Evolutionary conservation across 768 basidiomycete species (phyloP), one percentile per base, ranked within the genome.

Genomic region (Phanerochaete sordida): DNA sequence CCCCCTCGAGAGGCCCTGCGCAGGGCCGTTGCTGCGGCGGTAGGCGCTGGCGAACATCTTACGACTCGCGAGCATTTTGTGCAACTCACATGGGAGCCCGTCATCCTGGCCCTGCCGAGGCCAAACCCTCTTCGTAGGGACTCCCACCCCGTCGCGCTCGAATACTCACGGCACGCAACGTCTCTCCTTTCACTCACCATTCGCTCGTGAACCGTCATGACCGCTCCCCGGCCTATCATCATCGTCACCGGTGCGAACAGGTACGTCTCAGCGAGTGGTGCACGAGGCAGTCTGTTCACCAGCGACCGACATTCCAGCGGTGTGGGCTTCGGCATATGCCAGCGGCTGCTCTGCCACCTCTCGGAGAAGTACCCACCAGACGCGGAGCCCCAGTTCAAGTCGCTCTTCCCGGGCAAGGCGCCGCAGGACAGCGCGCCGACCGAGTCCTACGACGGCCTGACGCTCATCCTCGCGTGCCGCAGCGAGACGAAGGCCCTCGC

Each of bases 271-370:
- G 33, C n/a, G 23, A 11, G 26, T 9, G 13, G 3, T 15, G 27
- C n/a, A 45, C 19, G 39, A 9, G 39, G 11, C 39, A 43, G 19
- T 19, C 19, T 19, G 19, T 16, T 43, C 39, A 43, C 39, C 19
- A 11, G 24, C 33, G 35, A 48, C 50, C 23, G 21, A 13, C 35
- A 50, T 59, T 63, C 2, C 69, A 94, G 92, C 39, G 93, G 93
- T 58, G 80, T 95, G 19, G 93, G 93, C 16, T 90, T 88, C 69
- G 91, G 90, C 13, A 87, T 90, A 46, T 93, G 91, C 74, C 84
- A 87, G 62, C 86, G 93, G 49, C 79, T 95, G 7, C 78, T 95
- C 47, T 72, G 78, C 64, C 87, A 92, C 65, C 75, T 93, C 19
- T 82, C 82, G n/a, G 75, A 77, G 44, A 67, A 70, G 15, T 68